Percentiles rank a stretch among this genome's conserved stretches.
These are phyloP conservation scores for Xanthoparmelia taractica DNA, from an alignment of 495 filamentous ascomycete species.

Conservation along the genomic window DNA sequence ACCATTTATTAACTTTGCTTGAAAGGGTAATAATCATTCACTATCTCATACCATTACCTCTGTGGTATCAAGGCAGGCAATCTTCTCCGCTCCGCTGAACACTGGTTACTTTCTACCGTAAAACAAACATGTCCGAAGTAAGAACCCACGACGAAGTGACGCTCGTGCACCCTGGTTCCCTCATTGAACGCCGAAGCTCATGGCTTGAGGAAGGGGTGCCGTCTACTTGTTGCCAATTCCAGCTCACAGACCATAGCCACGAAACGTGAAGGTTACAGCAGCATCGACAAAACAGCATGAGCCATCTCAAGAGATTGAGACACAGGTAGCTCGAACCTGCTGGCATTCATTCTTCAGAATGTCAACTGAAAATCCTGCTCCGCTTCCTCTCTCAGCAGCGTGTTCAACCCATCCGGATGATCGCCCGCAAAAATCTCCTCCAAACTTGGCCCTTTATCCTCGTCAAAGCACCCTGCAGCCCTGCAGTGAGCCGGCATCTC, in stretches of 20 bases:
- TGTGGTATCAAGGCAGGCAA: not conserved
- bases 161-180: not conserved
- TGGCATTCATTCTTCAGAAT: not conserved
- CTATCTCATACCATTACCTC: not conserved
- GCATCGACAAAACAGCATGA: not conserved
- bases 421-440: slow-evolving; percentile 21
- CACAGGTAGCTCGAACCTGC: not conserved
- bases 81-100: not conserved
- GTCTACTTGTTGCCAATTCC: not conserved
- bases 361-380: slow-evolving; percentile 24
- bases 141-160: not conserved
- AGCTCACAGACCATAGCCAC: not conserved
- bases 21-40: not conserved
- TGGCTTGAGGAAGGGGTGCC: not conserved
- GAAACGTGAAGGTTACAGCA: not conserved
- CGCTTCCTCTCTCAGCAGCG: slow-evolving; percentile 23
- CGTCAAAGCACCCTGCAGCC: slow-evolving; percentile 35
- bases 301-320: not conserved
- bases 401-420: slow-evolving; percentile 19
- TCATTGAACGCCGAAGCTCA: not conserved
- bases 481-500: slow-evolving; percentile 40
- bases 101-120: not conserved
- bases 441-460: slow-evolving; percentile 25
- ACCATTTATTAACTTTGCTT: not conserved
- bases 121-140: not conserved